Evolutionary conservation across 768 basidiomycete species (phyloP).

Genomic region (Nevesoporus exiguus): DNA sequence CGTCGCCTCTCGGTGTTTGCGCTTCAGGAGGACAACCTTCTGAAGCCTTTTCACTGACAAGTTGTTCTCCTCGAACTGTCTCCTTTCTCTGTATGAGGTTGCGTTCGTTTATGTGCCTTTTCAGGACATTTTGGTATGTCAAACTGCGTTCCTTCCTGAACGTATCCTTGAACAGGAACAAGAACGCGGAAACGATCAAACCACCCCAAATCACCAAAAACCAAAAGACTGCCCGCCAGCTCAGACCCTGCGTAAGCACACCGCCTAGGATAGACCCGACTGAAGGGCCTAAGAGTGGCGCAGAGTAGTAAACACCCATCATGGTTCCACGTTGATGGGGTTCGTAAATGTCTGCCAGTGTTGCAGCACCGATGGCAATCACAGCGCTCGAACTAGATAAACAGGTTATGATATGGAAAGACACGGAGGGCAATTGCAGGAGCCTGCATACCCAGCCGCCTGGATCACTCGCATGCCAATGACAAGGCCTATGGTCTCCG

Average conservation of each 20-base stretch:
- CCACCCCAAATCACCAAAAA: slow-evolving; percentile 69
- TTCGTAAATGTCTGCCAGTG: slow-evolving; percentile 77
- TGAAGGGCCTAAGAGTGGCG: slow-evolving; percentile 71
- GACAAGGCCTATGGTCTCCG: slow-evolving; percentile 52
- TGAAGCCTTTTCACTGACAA: slow-evolving; percentile 7
- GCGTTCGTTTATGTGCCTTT: slow-evolving; percentile 34
- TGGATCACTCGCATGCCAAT: slow-evolving; percentile 70
- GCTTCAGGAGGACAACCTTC: background rate
- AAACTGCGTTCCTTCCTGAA: slow-evolving; percentile 82
- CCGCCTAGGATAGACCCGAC: slow-evolving; percentile 73
- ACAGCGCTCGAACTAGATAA: slow-evolving; percentile 57
- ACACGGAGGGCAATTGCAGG: background rate
- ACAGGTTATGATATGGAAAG: background rate
- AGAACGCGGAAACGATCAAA: slow-evolving; percentile 50
- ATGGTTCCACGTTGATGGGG: slow-evolving; percentile 69
- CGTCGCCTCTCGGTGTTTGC: slow-evolving; percentile 20
- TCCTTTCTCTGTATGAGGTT: slow-evolving; percentile 16
- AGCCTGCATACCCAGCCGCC: slow-evolving; percentile 49
- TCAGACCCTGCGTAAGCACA: slow-evolving; percentile 58
- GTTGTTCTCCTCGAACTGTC: background rate
- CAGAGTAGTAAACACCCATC: slow-evolving; percentile 80
- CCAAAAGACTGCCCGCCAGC: slow-evolving; percentile 86
- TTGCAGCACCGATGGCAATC: slow-evolving; percentile 65
- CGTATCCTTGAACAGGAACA: slow-evolving; percentile 77
- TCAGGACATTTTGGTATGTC: slow-evolving; percentile 68